Conservation (phyloP, 2,329 filamentous ascomycete genomes). For the Rugonectria rugulosa region DNA sequence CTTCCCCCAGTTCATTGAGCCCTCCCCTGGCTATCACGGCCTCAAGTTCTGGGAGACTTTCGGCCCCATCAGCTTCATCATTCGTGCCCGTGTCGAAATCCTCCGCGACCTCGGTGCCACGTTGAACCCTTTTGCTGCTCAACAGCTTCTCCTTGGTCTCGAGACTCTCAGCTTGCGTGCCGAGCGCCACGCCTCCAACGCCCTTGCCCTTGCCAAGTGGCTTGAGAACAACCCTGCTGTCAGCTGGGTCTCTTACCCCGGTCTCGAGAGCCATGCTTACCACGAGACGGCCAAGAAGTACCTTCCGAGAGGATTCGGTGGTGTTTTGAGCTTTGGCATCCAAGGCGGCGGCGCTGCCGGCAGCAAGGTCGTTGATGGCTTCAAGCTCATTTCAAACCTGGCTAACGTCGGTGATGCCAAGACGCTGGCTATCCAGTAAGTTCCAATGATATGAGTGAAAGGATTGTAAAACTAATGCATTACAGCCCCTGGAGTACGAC, state of each 20-base stretch:
- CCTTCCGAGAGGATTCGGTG: constrained; percentile 82
- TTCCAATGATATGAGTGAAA: constrained; percentile 8
- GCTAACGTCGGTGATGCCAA: constrained; percentile 97
- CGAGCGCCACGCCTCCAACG: constrained; percentile 87
- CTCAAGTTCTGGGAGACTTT: constrained; percentile 96
- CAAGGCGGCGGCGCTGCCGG: constrained; percentile 88
- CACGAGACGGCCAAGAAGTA: constrained; percentile 88
- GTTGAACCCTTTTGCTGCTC: constrained; percentile 89
- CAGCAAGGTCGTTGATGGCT: constrained; percentile 87
- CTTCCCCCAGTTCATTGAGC: constrained; percentile 94
- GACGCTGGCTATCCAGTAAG: constrained; percentile 84
- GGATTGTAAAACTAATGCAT: neutral
- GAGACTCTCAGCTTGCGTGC: constrained; percentile 89
- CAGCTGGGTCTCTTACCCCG: constrained; percentile 93
- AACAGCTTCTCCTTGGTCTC: constrained; percentile 87
- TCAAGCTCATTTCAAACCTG: constrained; percentile 94
- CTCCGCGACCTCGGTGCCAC: constrained; percentile 84
- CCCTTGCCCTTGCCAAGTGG: constrained; percentile 80
- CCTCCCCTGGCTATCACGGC: constrained; percentile 87
- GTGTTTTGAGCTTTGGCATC: constrained; percentile 91
- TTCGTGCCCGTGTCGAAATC: constrained; percentile 87
- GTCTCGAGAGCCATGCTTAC: constrained; percentile 80
- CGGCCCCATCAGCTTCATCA: constrained; percentile 80
- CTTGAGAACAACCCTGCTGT: constrained; percentile 85
- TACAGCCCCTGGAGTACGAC: constrained; percentile 85